Percentiles rank a stretch among this genome's conserved stretches.
phyloP scores from a whole-genome alignment of 352 stramenopile species.

The Phytophthora agathidicida region DNA sequence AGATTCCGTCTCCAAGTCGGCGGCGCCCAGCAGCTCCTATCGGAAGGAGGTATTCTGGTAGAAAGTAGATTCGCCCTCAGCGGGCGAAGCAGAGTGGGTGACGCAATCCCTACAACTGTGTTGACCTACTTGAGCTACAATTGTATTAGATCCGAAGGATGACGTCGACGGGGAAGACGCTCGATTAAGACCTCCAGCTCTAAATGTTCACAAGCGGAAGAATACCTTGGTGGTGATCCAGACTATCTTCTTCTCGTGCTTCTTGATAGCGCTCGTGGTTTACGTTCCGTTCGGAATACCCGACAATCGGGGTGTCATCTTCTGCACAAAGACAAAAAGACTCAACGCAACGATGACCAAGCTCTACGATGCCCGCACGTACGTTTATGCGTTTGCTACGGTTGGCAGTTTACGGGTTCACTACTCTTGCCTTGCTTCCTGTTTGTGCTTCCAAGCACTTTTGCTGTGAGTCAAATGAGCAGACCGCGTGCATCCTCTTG shows the following conservation, averaged over 20 bases:
- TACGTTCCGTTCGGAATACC: slow-evolving; percentile 45
- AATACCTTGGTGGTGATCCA: too few species aligned
- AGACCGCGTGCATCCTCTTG: slow-evolving; percentile 61
- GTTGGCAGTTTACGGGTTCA: too few species aligned
- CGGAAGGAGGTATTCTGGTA: too few species aligned
- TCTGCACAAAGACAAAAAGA: too few species aligned
- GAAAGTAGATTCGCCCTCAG: too few species aligned
- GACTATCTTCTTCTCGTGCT: slow-evolving; percentile 22
- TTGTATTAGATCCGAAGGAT: slow-evolving; percentile 28
- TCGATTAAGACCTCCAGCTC: too few species aligned
- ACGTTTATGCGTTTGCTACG: too few species aligned
- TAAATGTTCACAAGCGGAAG: slow-evolving; percentile 16
- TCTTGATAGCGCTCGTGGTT: slow-evolving; percentile 48
- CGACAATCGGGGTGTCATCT: too few species aligned
- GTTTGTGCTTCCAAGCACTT: slow-evolving; percentile 12
- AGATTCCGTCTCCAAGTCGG: too few species aligned
- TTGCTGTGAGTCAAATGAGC: slow-evolving; percentile 48
- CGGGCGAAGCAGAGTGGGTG: too few species aligned
- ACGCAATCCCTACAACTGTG: too few species aligned
- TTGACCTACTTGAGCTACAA: slow-evolving; percentile 38
- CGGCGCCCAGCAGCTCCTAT: too few species aligned
- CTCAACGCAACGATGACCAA: slow-evolving; percentile 57
- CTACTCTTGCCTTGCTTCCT: neutral
- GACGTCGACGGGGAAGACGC: slow-evolving; percentile 2
- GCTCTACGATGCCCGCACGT: slow-evolving; percentile 61